Evolutionary conservation across 192 early-diverging fungal species (phyloP), one percentile per base, ranked within the genome.

Genomic region (Paraglomus brasilianum): DNA sequence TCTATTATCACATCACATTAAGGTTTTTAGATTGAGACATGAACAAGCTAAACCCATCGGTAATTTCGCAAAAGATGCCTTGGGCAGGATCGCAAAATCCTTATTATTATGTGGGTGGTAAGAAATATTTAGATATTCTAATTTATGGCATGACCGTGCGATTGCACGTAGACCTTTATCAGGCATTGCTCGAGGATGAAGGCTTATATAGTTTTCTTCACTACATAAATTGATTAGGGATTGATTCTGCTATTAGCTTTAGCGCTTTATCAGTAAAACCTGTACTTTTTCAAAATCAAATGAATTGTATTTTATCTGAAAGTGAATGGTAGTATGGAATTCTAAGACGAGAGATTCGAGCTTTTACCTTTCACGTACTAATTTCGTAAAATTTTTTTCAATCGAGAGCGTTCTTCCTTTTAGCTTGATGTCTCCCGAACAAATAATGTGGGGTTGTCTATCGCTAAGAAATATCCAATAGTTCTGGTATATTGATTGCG

Each of bases 271-370:
- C 22, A 45, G n/a, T 22, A 62, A 2, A 19, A 14, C 39, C 10
- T 62, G 5, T 46, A 45, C 5, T 46, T 45, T 17, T 62, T 62
- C 60, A 46, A 62, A 62, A 45, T 62, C 11, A 62, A 62, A 45
- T 62, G 43, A 62, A 62, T 62, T 62, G 47, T 62, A 62, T 62
- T 62, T 58, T 38, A 38, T 62, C 47, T 41, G 36, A 62, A 62
- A 62, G 43, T 62, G 19, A 62, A 46, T 4, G 43, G 60, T 62
- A 62, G 43, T 45, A 14, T 62, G 43, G 10, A 46, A 62, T 62
- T 62, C 24, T 62, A 59, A 59, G 36, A 59, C 17, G 36, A 59
- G 30, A 59, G 36, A 22, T 39, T 9, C 13, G 57, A 59, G 39
- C 57, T 41, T 41, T 59, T 22, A 59, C 38, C 39, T 39, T 55